phyloP scores from a whole-genome alignment of 2,329 filamentous ascomycete genomes.

The Knufia petricola region DNA sequence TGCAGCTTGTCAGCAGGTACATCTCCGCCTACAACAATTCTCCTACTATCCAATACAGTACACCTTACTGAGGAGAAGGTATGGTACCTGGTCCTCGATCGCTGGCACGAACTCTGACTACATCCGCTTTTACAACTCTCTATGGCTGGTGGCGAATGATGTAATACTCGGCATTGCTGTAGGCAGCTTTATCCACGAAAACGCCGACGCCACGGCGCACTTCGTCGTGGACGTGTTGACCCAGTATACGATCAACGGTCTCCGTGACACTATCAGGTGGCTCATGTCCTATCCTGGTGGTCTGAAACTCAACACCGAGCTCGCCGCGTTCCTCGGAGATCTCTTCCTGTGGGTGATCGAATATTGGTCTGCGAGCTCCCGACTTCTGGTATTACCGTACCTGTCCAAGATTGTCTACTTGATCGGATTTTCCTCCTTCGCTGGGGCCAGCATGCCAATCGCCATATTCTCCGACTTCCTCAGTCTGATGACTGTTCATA shows the following conservation, averaged over 20 bases:
- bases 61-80: slow-evolving; percentile 75
- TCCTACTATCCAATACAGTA: slow-evolving; percentile 99
- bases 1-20: slow-evolving; percentile 91
- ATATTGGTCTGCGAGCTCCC: slow-evolving; percentile 60
- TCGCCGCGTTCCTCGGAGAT: slow-evolving; percentile 88
- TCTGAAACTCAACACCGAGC: slow-evolving; percentile 85
- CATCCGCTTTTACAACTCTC: slow-evolving; percentile 95
- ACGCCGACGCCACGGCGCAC: slow-evolving; percentile 71
- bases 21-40: slow-evolving; percentile 93
- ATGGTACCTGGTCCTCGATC: slow-evolving; percentile 89
- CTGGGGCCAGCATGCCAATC: slow-evolving; percentile 92
- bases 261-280: slow-evolving; percentile 86
- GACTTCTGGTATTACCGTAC: slow-evolving; percentile 66
- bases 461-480: slow-evolving; percentile 90
- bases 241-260: slow-evolving; percentile 76
- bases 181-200: slow-evolving; percentile 94
- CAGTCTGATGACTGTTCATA: slow-evolving; percentile 84
- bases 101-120: slow-evolving; percentile 95
- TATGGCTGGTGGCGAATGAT: slow-evolving; percentile 98
- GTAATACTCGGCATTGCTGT: slow-evolving; percentile 96
- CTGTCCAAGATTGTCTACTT: slow-evolving; percentile 84
- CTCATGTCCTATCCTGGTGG: slow-evolving; percentile 93
- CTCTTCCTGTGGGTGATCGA: slow-evolving; percentile 98
- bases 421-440: slow-evolving; percentile 89
- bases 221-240: slow-evolving; percentile 67